Percentiles rank a stretch among this genome's conserved stretches.
These are phyloP conservation scores for Eleusine indica DNA, from an alignment of 176 grass and related monocot genomes.

Conservation along the genomic window DNA sequence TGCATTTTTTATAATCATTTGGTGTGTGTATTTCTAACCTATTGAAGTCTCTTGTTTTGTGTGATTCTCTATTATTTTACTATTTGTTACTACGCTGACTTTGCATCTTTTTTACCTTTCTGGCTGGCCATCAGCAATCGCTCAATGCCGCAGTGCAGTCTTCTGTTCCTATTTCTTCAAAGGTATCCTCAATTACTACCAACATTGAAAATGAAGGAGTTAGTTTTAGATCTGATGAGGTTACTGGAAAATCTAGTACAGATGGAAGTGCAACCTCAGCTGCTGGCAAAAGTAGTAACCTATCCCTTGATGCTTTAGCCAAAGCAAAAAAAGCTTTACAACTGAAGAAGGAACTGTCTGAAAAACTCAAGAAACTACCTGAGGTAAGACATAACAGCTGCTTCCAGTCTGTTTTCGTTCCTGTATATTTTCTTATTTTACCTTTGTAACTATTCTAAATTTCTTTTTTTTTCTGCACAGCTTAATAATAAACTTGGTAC, in stretches of 20 bases:
- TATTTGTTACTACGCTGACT: slow-evolving; percentile 38
- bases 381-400: slow-evolving; percentile 49
- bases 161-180: slow-evolving; percentile 55
- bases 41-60: neutral
- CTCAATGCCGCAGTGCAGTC: slow-evolving; percentile 56
- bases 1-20: neutral
- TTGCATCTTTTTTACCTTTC: slow-evolving; percentile 36
- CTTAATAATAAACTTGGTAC: slow-evolving; percentile 79
- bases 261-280: slow-evolving; percentile 77
- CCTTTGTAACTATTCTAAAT: slow-evolving; percentile 25
- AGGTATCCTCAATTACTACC: slow-evolving; percentile 97
- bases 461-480: slow-evolving; percentile 37
- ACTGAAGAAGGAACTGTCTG: slow-evolving; percentile 86
- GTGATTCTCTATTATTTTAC: neutral
- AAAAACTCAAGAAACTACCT: slow-evolving; percentile 84
- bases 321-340: slow-evolving; percentile 99
- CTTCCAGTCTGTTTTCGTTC: neutral
- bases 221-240: slow-evolving; percentile 99
- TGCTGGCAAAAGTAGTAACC: slow-evolving; percentile 76
- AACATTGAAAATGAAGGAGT: slow-evolving; percentile 99
- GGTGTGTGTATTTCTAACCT: neutral
- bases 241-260: slow-evolving; percentile 99
- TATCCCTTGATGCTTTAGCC: slow-evolving; percentile 99
- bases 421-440: slow-evolving; percentile 27
- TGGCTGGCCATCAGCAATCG: slow-evolving; percentile 58